Conservation (phyloP, 495 filamentous ascomycete genomes). For the Daldinia concentrica region DNA sequence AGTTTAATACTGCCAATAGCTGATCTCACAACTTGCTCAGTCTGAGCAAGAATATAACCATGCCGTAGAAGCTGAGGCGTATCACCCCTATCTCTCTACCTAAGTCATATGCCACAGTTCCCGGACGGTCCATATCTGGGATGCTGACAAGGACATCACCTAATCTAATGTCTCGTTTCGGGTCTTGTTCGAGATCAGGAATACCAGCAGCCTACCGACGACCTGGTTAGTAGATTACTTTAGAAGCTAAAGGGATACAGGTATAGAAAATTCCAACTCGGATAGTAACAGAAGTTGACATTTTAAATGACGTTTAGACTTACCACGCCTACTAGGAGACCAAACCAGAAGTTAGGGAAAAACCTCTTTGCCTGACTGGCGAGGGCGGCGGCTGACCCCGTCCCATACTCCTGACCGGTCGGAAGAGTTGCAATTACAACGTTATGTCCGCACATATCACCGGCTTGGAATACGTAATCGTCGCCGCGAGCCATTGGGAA, state of each 20-base stretch:
- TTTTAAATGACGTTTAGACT: constrained; percentile 16
- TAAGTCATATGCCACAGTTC: background rate
- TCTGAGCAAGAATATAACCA: background rate
- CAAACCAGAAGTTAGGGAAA: constrained; percentile 53
- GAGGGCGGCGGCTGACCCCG: constrained; percentile 50
- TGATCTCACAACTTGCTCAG: background rate
- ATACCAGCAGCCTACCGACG: background rate
- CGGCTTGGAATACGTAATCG: constrained; percentile 50
- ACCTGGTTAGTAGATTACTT: background rate
- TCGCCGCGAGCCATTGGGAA: constrained; percentile 30
- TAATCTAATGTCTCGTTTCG: background rate
- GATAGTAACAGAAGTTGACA: no score
- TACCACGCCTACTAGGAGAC: constrained; percentile 51
- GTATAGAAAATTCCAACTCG: no score
- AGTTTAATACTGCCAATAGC: background rate
- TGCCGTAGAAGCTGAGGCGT: background rate
- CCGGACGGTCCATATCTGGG: background rate
- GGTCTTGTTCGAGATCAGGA: background rate
- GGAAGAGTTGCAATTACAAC: constrained; percentile 54
- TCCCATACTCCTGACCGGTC: constrained; percentile 48
- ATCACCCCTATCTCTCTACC: background rate
- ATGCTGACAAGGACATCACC: background rate
- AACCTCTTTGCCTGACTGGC: constrained; percentile 51
- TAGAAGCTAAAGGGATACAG: no score
- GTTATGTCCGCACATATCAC: constrained; percentile 53